Evolutionary conservation across 257 asterid genomes (phyloP), one percentile per base, ranked within the genome.

Genomic region (Przewalskia tangutica): DNA sequence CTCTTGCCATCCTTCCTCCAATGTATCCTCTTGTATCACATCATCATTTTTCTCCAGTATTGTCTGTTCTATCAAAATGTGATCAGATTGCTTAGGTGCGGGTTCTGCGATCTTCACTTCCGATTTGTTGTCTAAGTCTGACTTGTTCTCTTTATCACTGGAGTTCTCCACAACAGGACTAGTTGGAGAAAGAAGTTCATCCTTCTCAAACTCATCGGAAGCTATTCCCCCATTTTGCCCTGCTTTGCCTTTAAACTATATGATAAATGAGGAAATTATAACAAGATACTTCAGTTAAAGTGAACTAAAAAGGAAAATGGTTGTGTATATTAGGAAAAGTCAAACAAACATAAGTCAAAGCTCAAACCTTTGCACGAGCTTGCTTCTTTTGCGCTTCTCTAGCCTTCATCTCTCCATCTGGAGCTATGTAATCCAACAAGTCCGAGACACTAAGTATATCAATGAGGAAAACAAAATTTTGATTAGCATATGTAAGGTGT

Each of bases 1-100:
- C 86, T 94, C 98, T 88, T 92, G 98, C 98, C 98, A 94, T 79
- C 98, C 98, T 89, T 91, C 97, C 56, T 87, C 98, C 18, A 92
- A 91, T 54, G 80, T 54, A 18, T 90, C 92, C 18, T 87, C 97
- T 32, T 85, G 85, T 23, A 65, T 92, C 75, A 84, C 63, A n/a
- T 79, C 88, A 36, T 87, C 91, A 59, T 40, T 89, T 81, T 84
- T 89, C 83, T 87, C 90, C 84, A 84, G 36, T 44, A 82, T 11
- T 10, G 83, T n/a, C 79, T 87, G 87, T 5, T 87, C 90, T 27
- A 80, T 65, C 60, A 82, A 51, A 53, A 65, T 8, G 38, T 77
- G 54, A 76, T 87, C 94, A 0, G 85, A 56, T 12, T 53, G 81
- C 85, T 89, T 60, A 54, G 77, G 85, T 63, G 82, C 7, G 62